Conservation (phyloP, 495 filamentous ascomycete species). For the Penicillium malachiteum region DNA sequence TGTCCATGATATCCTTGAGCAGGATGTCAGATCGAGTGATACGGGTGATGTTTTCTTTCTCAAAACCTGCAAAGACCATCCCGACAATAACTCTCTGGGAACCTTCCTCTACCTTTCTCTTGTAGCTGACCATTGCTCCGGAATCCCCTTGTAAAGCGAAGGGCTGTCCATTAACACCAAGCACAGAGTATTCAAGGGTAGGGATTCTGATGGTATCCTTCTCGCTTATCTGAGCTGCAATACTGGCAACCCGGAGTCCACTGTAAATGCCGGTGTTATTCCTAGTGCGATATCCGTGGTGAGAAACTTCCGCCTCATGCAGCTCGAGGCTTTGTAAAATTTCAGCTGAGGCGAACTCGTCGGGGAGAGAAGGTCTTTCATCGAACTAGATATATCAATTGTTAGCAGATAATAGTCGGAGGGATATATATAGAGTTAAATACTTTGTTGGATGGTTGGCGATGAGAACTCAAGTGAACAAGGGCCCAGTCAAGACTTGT, state of each 20-base stretch:
- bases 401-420: too few species aligned
- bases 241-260: not conserved
- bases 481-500: not conserved
- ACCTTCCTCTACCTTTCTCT: not conserved
- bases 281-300: not conserved
- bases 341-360: not conserved
- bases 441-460: conserved; percentile 1
- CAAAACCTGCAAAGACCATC: not conserved
- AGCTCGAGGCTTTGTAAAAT: not conserved
- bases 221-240: not conserved
- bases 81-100: too few species aligned
- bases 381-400: not conserved
- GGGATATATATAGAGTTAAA: not conserved
- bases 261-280: not conserved
- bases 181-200: not conserved
- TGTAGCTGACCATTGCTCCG: not conserved
- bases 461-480: not conserved
- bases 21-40: not conserved
- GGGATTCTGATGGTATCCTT: too few species aligned
- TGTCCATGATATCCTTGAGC: not conserved
- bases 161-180: not conserved
- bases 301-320: not conserved
- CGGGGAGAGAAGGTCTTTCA: not conserved
- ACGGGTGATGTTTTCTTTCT: not conserved
- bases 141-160: not conserved